Evolutionary conservation across 2,329 filamentous ascomycete species (phyloP), one percentile per base, ranked within the genome.

Genomic region (Mycocentrospora acerina): DNA sequence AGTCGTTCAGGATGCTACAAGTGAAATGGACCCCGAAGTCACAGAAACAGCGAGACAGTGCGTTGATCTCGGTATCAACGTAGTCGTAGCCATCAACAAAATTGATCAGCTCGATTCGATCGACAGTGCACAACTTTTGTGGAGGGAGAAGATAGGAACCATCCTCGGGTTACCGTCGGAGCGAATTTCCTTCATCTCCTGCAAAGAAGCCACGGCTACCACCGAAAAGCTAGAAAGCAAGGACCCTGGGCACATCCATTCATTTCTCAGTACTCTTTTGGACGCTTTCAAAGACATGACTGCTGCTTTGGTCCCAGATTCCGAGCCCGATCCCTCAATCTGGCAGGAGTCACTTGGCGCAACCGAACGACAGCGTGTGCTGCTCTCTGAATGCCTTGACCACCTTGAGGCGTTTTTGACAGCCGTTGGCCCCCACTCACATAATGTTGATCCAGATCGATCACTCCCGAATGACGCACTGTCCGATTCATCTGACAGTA

Each of bases 261-360:
- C 61, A 3, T 82, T 97, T 40, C 81, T 90, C 22, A 68, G 78
- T 42, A 76, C 74, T 15, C 76, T 98, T 14, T 79, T 82, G n/a
- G 55, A 66, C 22, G 77, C 80, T 3, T 96, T 97, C 63, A 71
- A 72, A 32, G 64, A 69, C 34, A 83, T 95, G 77, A 94, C 89
- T 2, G 71, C 76, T 24, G 75, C 72, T 7, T 42, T 72, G 5
- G 59, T 67, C 15, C 65, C 69, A 26, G 62, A 66, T 40, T 62
- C 66, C 18, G 61, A 68, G 37, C 67, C 70, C 42, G 73, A 91
- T 59, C 79, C 82, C 9, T 77, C 78, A 3, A 81, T 88, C 47
- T 83, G 88, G 73, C 81, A 90, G 69, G 88, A 95, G 57, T 85
- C 93, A 4, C 78, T 96, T 3, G 90, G 90, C 39, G 90, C 95